These are phyloP conservation scores for Sergeia podlipaevii DNA, from an alignment of 208 protist species.

Conservation along the genomic window DNA sequence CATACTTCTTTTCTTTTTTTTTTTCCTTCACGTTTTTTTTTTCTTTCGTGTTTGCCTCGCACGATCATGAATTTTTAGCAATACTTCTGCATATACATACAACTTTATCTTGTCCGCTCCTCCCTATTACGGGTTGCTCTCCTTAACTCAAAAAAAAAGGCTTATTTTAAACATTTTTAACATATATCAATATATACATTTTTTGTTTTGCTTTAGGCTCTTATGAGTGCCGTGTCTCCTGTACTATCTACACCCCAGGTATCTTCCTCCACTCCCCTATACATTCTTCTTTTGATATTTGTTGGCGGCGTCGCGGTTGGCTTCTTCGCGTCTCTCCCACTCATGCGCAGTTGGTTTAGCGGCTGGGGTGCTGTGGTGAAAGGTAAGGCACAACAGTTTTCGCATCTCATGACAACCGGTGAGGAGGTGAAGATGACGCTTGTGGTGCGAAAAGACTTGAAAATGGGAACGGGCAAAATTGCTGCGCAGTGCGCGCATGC, in stretches of 20 bases:
- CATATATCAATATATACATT: too few species aligned
- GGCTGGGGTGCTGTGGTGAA: not conserved
- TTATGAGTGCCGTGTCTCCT: too few species aligned
- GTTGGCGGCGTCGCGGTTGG: conserved; percentile 26
- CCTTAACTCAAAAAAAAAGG: too few species aligned
- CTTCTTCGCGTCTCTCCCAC: conserved; percentile 14
- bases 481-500: conserved; percentile 96
- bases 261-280: not conserved
- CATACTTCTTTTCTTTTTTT: too few species aligned
- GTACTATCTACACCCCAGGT: too few species aligned
- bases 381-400: conserved; percentile 5
- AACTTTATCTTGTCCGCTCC: too few species aligned
- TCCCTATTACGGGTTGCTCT: too few species aligned
- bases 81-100: not conserved
- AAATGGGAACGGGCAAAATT: conserved; percentile 95
- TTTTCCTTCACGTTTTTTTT: too few species aligned
- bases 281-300: conserved; percentile 10
- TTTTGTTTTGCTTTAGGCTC: too few species aligned
- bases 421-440: conserved; percentile 92
- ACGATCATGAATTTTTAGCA: too few species aligned
- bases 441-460: conserved; percentile 91
- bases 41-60: too few species aligned
- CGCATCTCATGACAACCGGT: conserved; percentile 10
- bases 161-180: too few species aligned
- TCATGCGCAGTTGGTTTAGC: conserved; percentile 5